Evolutionary conservation across 2,329 filamentous ascomycete species (phyloP), one percentile per base, ranked within the genome.

Genomic region (Lasiodiplodia gonubiensis): DNA sequence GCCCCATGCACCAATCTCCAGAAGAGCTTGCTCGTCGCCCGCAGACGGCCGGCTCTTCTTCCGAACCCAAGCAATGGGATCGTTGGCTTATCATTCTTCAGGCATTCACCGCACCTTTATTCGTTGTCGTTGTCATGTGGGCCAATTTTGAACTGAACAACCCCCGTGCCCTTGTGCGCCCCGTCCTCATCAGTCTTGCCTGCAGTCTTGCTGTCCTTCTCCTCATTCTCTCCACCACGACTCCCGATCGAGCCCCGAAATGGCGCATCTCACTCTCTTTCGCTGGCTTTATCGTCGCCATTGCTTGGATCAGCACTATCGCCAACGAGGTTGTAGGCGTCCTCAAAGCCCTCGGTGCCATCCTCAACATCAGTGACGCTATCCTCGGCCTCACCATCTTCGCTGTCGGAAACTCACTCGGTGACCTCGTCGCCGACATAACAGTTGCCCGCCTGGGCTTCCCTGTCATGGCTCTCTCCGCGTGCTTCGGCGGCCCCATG

Each of bases 401-500:
- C 77, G 95, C 95, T 2, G 93, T 97, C 39, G 95, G 95, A 33
- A 99, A 99, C 79, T 97, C 92, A 10, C 85, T 98, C 10, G 94
- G 95, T 46, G 95, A 99, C 74, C 84, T 99, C 18, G 93, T 99
- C 11, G 94, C 95, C 18, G 92, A 99, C 76, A 92, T 98, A 65
- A 99, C 95, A 0, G 92, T 99, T 46, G 95, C 95, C 4, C 88
- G 92, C 39, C 87, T 99, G 2, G 95, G 95, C 2, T 97, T 94
- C 79, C 95, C 95, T 0, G 93, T 99, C 70, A 99, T 99, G 95
- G 95, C 95, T 0, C 81, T 91, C 49, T 94, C 92, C 39, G 95
- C 95, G 4, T 99, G 95, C 77, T 97, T 99, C 77, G 95, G 95
- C n/a, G 96, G 95, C 0, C 95, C 95, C 0, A 94, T 99, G 93